Conservation (phyloP, 176 grass and related monocot species). For the Oryza officinalis region DNA sequence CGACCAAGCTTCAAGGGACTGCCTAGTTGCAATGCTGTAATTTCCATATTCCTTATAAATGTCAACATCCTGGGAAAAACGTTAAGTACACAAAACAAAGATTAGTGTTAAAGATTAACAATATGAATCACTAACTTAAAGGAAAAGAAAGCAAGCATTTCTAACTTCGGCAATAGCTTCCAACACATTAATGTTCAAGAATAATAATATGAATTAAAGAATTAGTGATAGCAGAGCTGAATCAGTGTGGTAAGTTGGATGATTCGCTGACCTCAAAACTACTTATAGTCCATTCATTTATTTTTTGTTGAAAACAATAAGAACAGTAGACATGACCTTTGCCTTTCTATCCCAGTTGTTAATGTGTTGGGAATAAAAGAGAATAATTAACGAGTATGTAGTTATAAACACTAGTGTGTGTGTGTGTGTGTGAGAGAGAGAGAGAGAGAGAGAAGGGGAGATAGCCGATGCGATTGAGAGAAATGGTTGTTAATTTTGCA, state of each 20-base stretch:
- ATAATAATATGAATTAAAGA: not conserved
- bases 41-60: constrained; percentile 72
- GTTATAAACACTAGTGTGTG: not conserved
- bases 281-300: not conserved
- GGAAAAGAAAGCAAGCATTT: constrained; percentile 8
- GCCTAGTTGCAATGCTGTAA: constrained; percentile 70
- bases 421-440: no score
- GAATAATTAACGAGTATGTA: not conserved
- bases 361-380: not conserved
- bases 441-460: no score
- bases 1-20: constrained; percentile 93
- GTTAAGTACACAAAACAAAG: constrained; percentile 16
- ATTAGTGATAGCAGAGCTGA: constrained; percentile 21
- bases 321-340: not conserved
- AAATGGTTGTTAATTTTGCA: not conserved
- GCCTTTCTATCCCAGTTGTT: not conserved
- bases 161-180: constrained; percentile 11
- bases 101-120: not conserved
- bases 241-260: not conserved
- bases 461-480: not conserved
- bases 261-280: constrained; percentile 25
- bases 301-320: not conserved
- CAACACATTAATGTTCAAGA: constrained; percentile 5
- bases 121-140: no score
- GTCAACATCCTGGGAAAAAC: constrained; percentile 58